Evolutionary conservation across 345 rosid genomes (phyloP).

Genomic region (Eucalyptus albens): DNA sequence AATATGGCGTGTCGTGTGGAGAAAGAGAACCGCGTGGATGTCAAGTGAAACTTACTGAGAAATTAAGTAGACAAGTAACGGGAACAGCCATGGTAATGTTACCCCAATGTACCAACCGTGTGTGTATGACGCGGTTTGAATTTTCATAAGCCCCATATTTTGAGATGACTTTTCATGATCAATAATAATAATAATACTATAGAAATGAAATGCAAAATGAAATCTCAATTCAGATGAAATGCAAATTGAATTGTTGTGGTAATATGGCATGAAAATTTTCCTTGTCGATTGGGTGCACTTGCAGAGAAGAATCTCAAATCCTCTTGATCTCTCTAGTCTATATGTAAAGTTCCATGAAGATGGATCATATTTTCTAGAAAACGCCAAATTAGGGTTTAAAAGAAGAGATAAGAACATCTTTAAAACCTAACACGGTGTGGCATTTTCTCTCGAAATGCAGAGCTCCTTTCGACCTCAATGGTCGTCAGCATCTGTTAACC

Average conservation of each 20-base stretch:
- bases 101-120: background rate
- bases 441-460: too few species aligned
- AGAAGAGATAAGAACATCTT: background rate
- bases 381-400: background rate
- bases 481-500: too few species aligned
- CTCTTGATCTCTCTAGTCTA: background rate
- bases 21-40: background rate
- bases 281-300: background rate
- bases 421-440: background rate
- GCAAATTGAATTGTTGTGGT: too few species aligned
- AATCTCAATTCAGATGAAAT: too few species aligned
- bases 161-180: background rate
- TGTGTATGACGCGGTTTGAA: background rate
- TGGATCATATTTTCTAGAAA: background rate
- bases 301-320: background rate
- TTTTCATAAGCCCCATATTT: background rate
- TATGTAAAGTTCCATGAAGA: background rate
- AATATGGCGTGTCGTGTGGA: background rate
- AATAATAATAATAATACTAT: background rate
- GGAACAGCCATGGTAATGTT: background rate
- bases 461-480: too few species aligned
- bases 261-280: too few species aligned
- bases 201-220: background rate
- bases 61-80: background rate
- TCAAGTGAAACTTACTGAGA: background rate